Percentiles rank a stretch among this genome's conserved stretches.
Conservation (phyloP, 495 filamentous ascomycete genomes). For the Penicillium goetzii region DNA sequence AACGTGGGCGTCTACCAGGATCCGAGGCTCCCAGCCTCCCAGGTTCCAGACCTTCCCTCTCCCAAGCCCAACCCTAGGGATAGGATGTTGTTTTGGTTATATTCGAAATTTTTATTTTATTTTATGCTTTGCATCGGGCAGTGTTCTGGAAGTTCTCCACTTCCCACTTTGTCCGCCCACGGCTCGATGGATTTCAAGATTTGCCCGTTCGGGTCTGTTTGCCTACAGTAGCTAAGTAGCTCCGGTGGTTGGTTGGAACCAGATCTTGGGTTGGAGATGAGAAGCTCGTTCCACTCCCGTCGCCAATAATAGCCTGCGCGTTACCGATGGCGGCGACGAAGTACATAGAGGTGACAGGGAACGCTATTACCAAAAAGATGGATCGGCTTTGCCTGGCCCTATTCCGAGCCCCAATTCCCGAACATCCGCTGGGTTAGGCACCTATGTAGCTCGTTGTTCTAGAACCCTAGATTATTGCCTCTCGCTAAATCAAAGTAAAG, state of each 20-base stretch:
- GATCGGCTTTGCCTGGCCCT: neutral
- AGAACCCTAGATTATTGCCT: neutral
- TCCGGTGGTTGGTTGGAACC: neutral
- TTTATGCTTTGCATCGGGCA: slow-evolving; percentile 12
- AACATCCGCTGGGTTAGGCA: neutral
- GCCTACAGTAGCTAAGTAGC: neutral
- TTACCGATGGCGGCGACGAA: slow-evolving; percentile 3
- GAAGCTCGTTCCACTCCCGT: neutral
- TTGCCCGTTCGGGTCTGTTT: slow-evolving; percentile 28
- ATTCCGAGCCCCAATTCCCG: neutral
- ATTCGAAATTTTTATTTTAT: neutral
- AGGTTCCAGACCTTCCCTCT: neutral
- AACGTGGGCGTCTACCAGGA: neutral
- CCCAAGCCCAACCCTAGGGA: neutral
- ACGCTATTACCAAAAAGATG: neutral
- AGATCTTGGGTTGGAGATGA: neutral
- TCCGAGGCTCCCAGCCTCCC: slow-evolving; percentile 10
- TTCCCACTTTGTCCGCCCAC: neutral
- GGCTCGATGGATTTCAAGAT: slow-evolving; percentile 17
- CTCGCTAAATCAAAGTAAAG: neutral
- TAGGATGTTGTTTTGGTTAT: neutral
- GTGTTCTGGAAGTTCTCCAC: slow-evolving; percentile 28
- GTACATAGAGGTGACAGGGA: neutral
- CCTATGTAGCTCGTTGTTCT: neutral
- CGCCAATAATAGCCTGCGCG: slow-evolving; percentile 3